A percentile compares a stretch with the other conserved stretches of the same genome.
These are phyloP conservation scores for Alternaria alternata DNA, from an alignment of 2,329 filamentous ascomycete species.

Conservation along the genomic window DNA sequence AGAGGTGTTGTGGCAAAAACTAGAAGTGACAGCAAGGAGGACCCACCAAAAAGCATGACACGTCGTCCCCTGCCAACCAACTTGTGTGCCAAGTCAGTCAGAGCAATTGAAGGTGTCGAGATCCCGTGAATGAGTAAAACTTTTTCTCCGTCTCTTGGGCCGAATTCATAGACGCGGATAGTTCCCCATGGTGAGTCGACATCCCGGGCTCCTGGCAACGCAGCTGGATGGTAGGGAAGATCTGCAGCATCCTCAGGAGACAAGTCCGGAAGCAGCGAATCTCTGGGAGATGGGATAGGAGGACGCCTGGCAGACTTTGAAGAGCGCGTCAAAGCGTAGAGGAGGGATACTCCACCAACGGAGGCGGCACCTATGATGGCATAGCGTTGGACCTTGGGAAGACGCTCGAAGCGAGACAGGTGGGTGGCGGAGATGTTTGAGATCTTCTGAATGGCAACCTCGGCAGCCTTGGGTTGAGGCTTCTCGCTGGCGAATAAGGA, in stretches of 20 bases:
- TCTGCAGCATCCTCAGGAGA: slow-evolving; percentile 33
- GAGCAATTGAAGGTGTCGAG: slow-evolving; percentile 75
- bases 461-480: slow-evolving; percentile 16
- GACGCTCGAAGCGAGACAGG: slow-evolving; percentile 26
- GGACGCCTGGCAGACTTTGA: slow-evolving; percentile 23
- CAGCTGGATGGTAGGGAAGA: slow-evolving; percentile 71
- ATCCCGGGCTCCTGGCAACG: slow-evolving; percentile 73
- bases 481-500: slow-evolving; percentile 31
- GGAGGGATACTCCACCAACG: slow-evolving; percentile 36
- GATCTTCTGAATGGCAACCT: slow-evolving; percentile 18
- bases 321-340: slow-evolving; percentile 30
- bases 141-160: slow-evolving; percentile 73
- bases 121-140: slow-evolving; percentile 83
- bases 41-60: slow-evolving; percentile 77
- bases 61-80: slow-evolving; percentile 73
- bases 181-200: slow-evolving; percentile 74
- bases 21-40: slow-evolving; percentile 14
- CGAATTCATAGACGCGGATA: slow-evolving; percentile 81
- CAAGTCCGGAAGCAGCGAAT: slow-evolving; percentile 37
- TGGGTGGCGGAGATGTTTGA: slow-evolving; percentile 20
- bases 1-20: slow-evolving; percentile 2
- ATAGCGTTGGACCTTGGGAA: slow-evolving; percentile 28
- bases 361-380: slow-evolving; percentile 35
- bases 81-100: slow-evolving; percentile 71
- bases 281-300: slow-evolving; percentile 39